phyloP scores from a whole-genome alignment of 345 rosid species.

The Moricandia moricandioides region DNA sequence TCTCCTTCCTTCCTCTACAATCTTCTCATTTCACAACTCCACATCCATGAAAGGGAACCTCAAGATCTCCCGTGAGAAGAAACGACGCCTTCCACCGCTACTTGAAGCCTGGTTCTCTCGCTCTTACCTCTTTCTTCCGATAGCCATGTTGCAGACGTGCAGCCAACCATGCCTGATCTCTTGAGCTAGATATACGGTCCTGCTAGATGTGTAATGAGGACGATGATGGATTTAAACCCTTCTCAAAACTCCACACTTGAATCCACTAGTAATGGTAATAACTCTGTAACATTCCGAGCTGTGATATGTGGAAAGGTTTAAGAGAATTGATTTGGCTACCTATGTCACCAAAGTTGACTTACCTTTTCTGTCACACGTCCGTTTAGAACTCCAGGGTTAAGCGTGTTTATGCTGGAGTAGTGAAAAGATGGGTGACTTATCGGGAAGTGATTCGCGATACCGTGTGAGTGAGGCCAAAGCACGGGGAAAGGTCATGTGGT shows the following conservation, averaged over 20 bases:
- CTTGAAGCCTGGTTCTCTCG: conserved; percentile 61
- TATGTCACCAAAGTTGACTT: no score
- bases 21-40: neutral
- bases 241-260: conserved; percentile 26
- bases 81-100: conserved; percentile 44
- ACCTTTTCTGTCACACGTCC: no score
- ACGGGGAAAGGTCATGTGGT: no score
- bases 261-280: conserved; percentile 21
- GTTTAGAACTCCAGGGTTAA: no score
- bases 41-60: conserved; percentile 36
- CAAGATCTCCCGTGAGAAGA: conserved; percentile 35
- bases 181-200: conserved; percentile 42
- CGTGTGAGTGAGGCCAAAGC: no score
- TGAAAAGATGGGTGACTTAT: no score
- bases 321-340: no score
- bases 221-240: conserved; percentile 32
- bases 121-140: conserved; percentile 7
- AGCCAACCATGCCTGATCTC: conserved; percentile 36
- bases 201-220: conserved; percentile 38
- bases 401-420: no score
- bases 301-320: no score
- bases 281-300: no score
- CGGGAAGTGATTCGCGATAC: no score
- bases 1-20: conserved; percentile 9
- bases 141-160: neutral